Percentiles rank a stretch among this genome's conserved stretches.
Evolutionary conservation across 768 basidiomycete genomes (phyloP).

Genomic region (Boletus subcaerulescens): DNA sequence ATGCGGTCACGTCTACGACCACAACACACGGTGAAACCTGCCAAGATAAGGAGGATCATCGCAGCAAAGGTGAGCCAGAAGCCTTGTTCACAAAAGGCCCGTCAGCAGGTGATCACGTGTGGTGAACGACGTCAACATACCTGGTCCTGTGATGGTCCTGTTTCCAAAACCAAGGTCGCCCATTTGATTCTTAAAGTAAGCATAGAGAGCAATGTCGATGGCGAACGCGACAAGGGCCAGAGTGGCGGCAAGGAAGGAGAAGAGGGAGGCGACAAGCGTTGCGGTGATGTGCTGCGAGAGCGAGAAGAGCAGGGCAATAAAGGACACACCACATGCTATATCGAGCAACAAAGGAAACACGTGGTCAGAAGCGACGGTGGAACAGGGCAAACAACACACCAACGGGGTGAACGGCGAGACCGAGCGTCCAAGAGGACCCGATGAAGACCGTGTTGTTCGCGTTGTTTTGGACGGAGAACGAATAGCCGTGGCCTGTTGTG

Average conservation of each 20-base stretch:
- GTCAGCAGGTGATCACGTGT: background rate
- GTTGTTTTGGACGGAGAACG: constrained; percentile 31
- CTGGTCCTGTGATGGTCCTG: constrained; percentile 59
- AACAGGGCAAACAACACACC: constrained; percentile 42
- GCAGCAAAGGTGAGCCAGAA: constrained; percentile 76
- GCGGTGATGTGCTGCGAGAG: constrained; percentile 54
- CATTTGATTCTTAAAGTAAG: constrained; percentile 56
- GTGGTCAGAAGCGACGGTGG: background rate
- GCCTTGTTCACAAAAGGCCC: constrained; percentile 35
- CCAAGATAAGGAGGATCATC: constrained; percentile 60
- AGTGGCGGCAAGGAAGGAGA: constrained; percentile 65
- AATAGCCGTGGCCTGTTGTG: constrained; percentile 53
- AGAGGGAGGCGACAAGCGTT: constrained; percentile 42
- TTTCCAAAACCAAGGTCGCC: constrained; percentile 41
- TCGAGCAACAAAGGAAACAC: background rate
- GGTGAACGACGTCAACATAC: constrained; percentile 36
- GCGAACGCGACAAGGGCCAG: constrained; percentile 71
- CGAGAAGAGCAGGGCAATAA: constrained; percentile 62
- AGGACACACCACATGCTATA: constrained; percentile 49
- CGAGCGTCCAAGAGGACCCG: constrained; percentile 64
- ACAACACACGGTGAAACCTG: constrained; percentile 68
- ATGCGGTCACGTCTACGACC: constrained; percentile 58
- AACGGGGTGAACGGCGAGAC: constrained; percentile 71
- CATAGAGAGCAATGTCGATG: constrained; percentile 73
- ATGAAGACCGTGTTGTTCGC: constrained; percentile 37